Percentiles rank a stretch among this genome's conserved stretches.
phyloP scores from a whole-genome alignment of 1,139 yeast species.

The Nakaseomyces glabratus region DNA sequence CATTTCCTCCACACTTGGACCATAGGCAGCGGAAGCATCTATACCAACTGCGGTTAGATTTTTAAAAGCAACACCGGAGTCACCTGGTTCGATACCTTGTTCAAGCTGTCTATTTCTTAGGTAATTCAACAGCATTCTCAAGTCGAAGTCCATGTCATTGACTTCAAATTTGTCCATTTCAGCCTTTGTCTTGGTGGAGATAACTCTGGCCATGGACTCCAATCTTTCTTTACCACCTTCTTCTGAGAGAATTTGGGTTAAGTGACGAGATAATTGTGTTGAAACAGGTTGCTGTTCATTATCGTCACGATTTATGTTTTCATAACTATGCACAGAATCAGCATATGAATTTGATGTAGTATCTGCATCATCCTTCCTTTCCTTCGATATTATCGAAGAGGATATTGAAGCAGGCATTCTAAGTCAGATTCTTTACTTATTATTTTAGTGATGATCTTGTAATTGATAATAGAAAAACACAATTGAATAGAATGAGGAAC shows the following conservation, averaged over 20 bases:
- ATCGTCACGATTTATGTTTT: slow-evolving; percentile 11
- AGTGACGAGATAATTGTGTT: slow-evolving; percentile 27
- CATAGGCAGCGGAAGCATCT: slow-evolving; percentile 45
- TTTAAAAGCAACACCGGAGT: slow-evolving; percentile 42
- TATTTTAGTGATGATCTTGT: background rate
- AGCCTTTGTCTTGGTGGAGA: slow-evolving; percentile 36
- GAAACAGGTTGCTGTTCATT: slow-evolving; percentile 23
- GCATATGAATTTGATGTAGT: slow-evolving; percentile 19
- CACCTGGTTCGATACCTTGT: slow-evolving; percentile 41
- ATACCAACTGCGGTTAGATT: slow-evolving; percentile 42
- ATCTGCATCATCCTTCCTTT: slow-evolving; percentile 8
- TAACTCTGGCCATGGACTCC: slow-evolving; percentile 36
- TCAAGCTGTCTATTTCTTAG: slow-evolving; percentile 31
- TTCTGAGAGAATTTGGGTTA: slow-evolving; percentile 27
- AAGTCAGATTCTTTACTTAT: background rate
- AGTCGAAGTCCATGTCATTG: slow-evolving; percentile 35
- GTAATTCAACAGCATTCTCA: slow-evolving; percentile 35
- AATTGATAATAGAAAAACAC: background rate
- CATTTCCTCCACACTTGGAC: slow-evolving; percentile 42
- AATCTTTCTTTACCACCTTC: slow-evolving; percentile 33
- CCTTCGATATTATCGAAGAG: slow-evolving; percentile 6
- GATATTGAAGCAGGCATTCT: slow-evolving; percentile 4
- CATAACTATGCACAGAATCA: slow-evolving; percentile 10
- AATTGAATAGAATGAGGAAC: no score
- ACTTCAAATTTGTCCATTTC: slow-evolving; percentile 34